Conservation (phyloP, 306 rosid genomes). For the Prunus campanulata region DNA sequence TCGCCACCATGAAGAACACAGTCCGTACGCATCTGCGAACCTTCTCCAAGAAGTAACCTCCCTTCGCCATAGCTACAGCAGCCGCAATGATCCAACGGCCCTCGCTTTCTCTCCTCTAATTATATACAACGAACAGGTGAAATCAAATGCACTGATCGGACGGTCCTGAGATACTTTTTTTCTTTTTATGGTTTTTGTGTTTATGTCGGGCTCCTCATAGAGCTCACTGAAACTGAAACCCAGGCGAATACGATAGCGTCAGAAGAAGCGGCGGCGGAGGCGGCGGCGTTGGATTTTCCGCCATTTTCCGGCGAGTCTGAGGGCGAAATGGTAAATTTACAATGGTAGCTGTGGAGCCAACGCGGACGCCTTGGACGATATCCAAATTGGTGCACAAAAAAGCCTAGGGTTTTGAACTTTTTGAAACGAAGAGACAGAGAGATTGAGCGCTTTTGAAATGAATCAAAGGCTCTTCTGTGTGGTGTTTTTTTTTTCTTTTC, state of each 20-base stretch:
- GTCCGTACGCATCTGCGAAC: slow-evolving; percentile 66
- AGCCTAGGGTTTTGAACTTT: slow-evolving; percentile 14
- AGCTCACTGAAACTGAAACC: slow-evolving; percentile 37
- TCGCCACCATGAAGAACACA: slow-evolving; percentile 75
- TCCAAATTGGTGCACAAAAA: slow-evolving; percentile 32
- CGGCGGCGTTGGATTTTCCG: slow-evolving; percentile 22
- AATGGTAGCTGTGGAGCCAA: not conserved
- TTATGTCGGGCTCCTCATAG: slow-evolving; percentile 27
- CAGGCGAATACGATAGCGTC: slow-evolving; percentile 20
- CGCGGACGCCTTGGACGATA: slow-evolving; percentile 30
- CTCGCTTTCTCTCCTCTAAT: not conserved
- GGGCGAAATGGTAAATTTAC: slow-evolving; percentile 15
- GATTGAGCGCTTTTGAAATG: slow-evolving; percentile 17
- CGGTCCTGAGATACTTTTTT: not conserved
- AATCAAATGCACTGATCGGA: slow-evolving; percentile 21
- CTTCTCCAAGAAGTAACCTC: slow-evolving; percentile 69
- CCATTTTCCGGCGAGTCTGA: slow-evolving; percentile 44
- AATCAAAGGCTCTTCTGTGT: slow-evolving; percentile 1
- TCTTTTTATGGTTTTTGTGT: too few species aligned
- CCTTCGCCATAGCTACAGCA: slow-evolving; percentile 61
- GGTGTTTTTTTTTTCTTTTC: slow-evolving; percentile 1
- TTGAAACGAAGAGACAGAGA: not conserved
- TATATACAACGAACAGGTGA: not conserved
- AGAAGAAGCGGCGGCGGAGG: slow-evolving; percentile 27
- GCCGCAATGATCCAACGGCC: slow-evolving; percentile 14